Base-by-base conservation (phyloP, 1,139 yeast species). In the Saccharomycopsis hybrid region DNA sequence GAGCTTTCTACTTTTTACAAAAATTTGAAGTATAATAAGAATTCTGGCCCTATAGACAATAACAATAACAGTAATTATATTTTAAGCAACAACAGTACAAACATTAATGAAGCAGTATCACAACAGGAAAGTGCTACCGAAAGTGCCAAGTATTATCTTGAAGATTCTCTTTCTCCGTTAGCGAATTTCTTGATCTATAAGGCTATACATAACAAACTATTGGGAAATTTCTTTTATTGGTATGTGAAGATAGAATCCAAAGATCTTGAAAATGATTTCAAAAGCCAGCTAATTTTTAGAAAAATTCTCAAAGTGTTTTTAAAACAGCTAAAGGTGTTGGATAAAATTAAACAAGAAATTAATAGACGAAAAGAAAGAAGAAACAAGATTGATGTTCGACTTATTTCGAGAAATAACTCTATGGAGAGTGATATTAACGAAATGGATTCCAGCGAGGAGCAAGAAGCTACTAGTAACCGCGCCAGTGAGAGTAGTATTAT, bases 171-270 rank as follows among this genome's bases (percentile, higher is more conserved):
- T 13, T 80, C 89, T 0, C 89, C 94, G 4, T 68, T 90, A 51
- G 94, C 95, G 0, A 77, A 78, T 53, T 90, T 92, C 61, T 69
- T 94, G 43, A 83, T 90, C 43, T 81, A 80, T 35, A 72, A 92
- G 47, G 82, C 96, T 0, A 73, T 83, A 0, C 72, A 76, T 30
- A 85, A 84, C 61, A 77, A 77, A 28, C 70, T 76, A 18, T 68
- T 92, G 35, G 95, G 96, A 0, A 89, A 84, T 60, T 88, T 77
- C 62, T 81, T 92, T 55, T 90, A 88, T 62, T 92, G 98, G 97
- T 88, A 84, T 61, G 77, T 92, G 46, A 84, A 82, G 57, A 96
- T 94, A 1, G 97, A 90, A 60, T 78, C 87, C 37, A 84, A 81
- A 58, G 96, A 88, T 57, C 84, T 81, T 38, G 68, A 68, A 2